Evolutionary conservation across 2,329 filamentous ascomycete genomes (phyloP).

Genomic region (Bisporella sp.): DNA sequence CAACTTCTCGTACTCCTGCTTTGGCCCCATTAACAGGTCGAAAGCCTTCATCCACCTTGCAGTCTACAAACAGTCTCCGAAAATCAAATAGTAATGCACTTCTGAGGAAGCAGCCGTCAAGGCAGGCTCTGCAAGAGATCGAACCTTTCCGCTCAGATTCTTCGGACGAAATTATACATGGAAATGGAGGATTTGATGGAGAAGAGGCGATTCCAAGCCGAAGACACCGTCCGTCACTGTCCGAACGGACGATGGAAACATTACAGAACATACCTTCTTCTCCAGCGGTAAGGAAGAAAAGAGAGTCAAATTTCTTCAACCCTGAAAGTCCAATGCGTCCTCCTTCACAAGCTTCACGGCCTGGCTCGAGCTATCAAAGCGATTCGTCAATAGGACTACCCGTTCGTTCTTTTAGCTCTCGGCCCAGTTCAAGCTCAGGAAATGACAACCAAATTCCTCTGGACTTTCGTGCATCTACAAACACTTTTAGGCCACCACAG

Average conservation of each 20-base stretch:
- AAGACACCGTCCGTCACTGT: constrained; percentile 49
- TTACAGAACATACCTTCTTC: constrained; percentile 72
- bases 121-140: constrained; percentile 5
- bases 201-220: constrained; percentile 1
- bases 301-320: constrained; percentile 68
- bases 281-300: constrained; percentile 56
- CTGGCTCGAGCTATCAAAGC: constrained; percentile 52
- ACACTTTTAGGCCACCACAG: constrained; percentile 36
- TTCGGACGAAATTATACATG: constrained; percentile 2
- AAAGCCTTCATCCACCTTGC: background rate
- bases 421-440: constrained; percentile 48
- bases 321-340: constrained; percentile 52
- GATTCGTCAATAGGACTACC: constrained; percentile 48
- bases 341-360: constrained; percentile 19
- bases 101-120: constrained; percentile 9
- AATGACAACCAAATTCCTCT: constrained; percentile 29
- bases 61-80: constrained; percentile 7
- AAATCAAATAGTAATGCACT: constrained; percentile 16
- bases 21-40: background rate
- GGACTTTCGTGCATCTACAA: constrained; percentile 38
- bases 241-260: constrained; percentile 82
- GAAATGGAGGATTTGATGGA: background rate
- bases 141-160: constrained; percentile 2
- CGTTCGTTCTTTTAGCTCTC: constrained; percentile 42
- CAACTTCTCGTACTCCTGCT: background rate